Base-by-base conservation (phyloP, 2,329 filamentous ascomycete species). In the Passalora sequoiae region DNA sequence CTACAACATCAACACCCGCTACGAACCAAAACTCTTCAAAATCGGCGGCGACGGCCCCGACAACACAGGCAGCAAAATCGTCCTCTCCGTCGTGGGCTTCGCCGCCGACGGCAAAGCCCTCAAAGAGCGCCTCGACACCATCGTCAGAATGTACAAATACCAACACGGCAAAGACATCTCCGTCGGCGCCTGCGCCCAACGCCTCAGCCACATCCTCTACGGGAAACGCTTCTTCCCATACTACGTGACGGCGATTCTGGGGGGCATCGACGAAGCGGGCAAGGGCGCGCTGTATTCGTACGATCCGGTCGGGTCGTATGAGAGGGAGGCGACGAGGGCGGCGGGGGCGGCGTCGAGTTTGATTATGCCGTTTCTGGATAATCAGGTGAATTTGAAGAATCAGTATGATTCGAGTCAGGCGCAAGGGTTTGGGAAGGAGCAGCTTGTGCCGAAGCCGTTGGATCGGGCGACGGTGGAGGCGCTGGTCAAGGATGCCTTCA, bases 361-460 rank as follows among this genome's bases (percentile, higher is more conserved):
- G 68, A 98, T 98, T 70, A 98, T 96, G 86, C 92, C 92, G 1
- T 98, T 98, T 76, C 72, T 98, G 62, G 92, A 98, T 69, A 98
- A 98, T 68, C 94, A 98, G 71, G 92, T 98, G 74, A 97, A 97
- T 73, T 91, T 91, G 76, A 98, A 96, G 79, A 98, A 98, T 68
- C 91, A 96, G 74, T 94, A 95, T 66, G 76, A 92, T 43, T 89
- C 91, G 8, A 86, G 84, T 35, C 91, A 86, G 59, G 89, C 88
- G 44, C 77, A 79, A 48, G 91, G 91, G 31, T 86, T 95, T 68
- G 83, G 82, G 41, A 72, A 96, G 59, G 71, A 85, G 71, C 78
- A 84, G 68, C 77, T 83, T 57, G 76, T 81, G 65, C 65, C 75
- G 19, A 74, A 81, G 60, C 85, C 86, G 39, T 71, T 97, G 61